Base-by-base conservation (phyloP, 108 stramenopile species). In the Cyclostephanos invisitatus region DNA sequence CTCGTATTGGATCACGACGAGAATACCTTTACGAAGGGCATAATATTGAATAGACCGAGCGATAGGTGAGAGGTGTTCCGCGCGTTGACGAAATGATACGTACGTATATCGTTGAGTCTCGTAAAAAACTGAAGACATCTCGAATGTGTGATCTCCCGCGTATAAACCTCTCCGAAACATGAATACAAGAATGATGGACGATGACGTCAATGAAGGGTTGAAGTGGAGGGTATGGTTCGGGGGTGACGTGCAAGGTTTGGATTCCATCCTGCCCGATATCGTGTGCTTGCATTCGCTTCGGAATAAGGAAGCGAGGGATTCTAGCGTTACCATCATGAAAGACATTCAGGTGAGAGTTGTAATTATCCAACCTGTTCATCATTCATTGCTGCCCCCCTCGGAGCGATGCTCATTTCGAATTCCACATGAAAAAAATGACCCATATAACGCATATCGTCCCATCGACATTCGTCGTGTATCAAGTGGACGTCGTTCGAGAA, bases 401-500 rank as follows among this genome's bases (percentile, higher is more conserved):
- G 44, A 46, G 15, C 15, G 44, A 46, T 42, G 1, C 14, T 2
- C 3, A 0, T 14, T 46, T 46, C 44, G 44, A 46, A 15, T 2
- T 3, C 0, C 12, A n/a, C n/a, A n/a, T n/a, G n/a, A n/a, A n/a
- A n/a, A n/a, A n/a, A n/a, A n/a, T n/a, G n/a, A n/a, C n/a, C n/a
- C n/a, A n/a, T n/a, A n/a, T n/a, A n/a, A n/a, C n/a, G n/a, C n/a
- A 3, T 2, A 46, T 14, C 17, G 2, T 15, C 15, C 17, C 44
- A 50, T 66, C 15, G 46, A 29, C 62, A n/a, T 35, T 21, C 32
- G 17, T 15, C 37, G 89, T 32, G 54, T 61, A 40, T 15, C 37
- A 90, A n/a, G 80, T 91, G 89, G 91, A 90, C 91, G 3, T 81
- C 90, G n/a, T 91, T 93, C 69, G 75, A 81, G 3, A 90, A 93